A percentile compares a stretch with the other conserved stretches of the same genome.
These are phyloP conservation scores for Henckelia pumila DNA, from an alignment of 257 asterid genomes.

Conservation along the genomic window DNA sequence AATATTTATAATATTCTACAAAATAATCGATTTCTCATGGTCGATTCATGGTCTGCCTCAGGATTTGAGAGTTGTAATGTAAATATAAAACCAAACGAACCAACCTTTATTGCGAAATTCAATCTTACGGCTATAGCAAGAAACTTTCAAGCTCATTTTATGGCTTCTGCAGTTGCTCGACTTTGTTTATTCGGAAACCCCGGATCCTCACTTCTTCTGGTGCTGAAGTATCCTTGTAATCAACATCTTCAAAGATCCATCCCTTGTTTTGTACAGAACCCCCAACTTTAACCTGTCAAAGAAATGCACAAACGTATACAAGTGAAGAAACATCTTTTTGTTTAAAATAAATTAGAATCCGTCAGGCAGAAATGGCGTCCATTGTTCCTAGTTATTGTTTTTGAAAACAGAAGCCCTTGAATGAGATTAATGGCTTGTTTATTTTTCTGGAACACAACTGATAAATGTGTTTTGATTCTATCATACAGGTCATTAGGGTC, in stretches of 20 bases:
- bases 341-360: no score
- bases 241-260: constrained; percentile 73
- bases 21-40: neutral
- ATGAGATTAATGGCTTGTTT: neutral
- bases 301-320: neutral
- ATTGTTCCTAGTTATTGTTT: no score
- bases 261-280: constrained; percentile 73
- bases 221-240: constrained; percentile 55
- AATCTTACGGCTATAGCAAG: constrained; percentile 39
- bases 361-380: neutral
- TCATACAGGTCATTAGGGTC: neutral
- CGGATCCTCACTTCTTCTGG: constrained; percentile 93
- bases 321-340: neutral
- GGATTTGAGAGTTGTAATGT: neutral
- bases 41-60: neutral
- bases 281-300: constrained; percentile 65
- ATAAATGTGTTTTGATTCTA: neutral
- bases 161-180: constrained; percentile 66
- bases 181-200: constrained; percentile 69
- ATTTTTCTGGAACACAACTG: neutral
- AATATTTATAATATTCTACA: neutral
- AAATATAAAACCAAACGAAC: neutral
- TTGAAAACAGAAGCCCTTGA: neutral
- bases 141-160: constrained; percentile 59
- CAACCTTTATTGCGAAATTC: neutral